A percentile compares a stretch with the other conserved stretches of the same genome.
These are phyloP conservation scores for Vaccinium vitisidaea DNA, from an alignment of 148 eudicot species.

Conservation along the genomic window DNA sequence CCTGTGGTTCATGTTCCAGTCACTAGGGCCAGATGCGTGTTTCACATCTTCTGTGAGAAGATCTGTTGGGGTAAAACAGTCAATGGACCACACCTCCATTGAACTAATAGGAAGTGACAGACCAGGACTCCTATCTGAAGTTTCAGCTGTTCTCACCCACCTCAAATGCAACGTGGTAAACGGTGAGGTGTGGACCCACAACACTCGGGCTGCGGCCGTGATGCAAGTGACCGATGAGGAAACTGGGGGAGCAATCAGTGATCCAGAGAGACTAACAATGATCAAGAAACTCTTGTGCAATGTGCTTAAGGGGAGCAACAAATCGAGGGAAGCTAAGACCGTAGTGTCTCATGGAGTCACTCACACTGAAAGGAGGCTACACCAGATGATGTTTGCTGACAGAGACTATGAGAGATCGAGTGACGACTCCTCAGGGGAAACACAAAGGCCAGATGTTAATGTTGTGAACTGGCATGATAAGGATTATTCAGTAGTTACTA, in stretches of 20 bases:
- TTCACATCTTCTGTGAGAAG: conserved; percentile 50
- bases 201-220: conserved; percentile 85
- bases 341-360: conserved; percentile 58
- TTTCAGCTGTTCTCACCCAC: conserved; percentile 76
- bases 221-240: conserved; percentile 81
- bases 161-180: conserved; percentile 83
- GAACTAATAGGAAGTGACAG: conserved; percentile 85
- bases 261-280: conserved; percentile 52
- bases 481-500: conserved; percentile 81
- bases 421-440: conserved; percentile 32
- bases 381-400: conserved; percentile 88
- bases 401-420: conserved; percentile 63
- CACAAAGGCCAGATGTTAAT: conserved; percentile 61
- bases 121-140: conserved; percentile 84
- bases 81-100: conserved; percentile 60
- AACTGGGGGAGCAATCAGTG: conserved; percentile 52
- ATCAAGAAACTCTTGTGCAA: conserved; percentile 67
- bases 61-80: conserved; percentile 63
- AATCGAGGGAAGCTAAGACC: conserved; percentile 65
- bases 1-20: conserved; percentile 42
- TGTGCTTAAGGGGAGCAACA: conserved; percentile 69
- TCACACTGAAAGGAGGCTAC: conserved; percentile 86
- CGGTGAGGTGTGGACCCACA: conserved; percentile 97
- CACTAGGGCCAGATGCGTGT: conserved; percentile 80
- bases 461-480: conserved; percentile 82